A percentile compares a stretch with the other conserved stretches of the same genome.
Conservation (phyloP, 2,329 filamentous ascomycete species). For the Mollisiaceae sp. region DNA sequence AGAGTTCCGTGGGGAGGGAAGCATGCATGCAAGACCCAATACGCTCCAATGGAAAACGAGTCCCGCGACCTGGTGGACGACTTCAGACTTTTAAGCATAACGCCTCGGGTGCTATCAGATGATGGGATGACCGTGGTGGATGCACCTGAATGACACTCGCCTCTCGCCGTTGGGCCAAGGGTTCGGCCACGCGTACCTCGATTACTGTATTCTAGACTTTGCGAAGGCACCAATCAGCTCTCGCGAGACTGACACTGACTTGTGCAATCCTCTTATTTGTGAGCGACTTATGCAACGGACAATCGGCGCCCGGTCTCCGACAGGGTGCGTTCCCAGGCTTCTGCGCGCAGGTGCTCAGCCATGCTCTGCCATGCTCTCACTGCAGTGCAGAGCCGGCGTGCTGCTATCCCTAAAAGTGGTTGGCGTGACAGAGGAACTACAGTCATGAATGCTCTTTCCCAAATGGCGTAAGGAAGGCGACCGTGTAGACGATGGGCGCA, state of each 20-base stretch:
- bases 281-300: neutral
- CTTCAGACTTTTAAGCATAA: neutral
- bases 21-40: neutral
- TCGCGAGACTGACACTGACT: neutral
- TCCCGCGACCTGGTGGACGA: neutral
- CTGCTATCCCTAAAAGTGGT: constrained; percentile 4
- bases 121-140: neutral
- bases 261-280: neutral
- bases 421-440: neutral
- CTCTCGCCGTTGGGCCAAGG: neutral
- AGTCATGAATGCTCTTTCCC: neutral
- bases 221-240: neutral
- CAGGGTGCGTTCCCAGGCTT: too few species aligned
- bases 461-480: neutral
- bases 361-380: too few species aligned
- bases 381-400: neutral
- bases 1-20: neutral
- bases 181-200: constrained; percentile 6
- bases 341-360: too few species aligned
- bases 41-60: neutral
- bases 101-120: constrained; percentile 2
- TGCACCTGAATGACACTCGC: neutral
- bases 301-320: neutral
- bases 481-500: neutral
- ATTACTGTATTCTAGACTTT: constrained; percentile 8